Conservation (phyloP, 139 green algal genomes). For the Penium margaritaceum region DNA sequence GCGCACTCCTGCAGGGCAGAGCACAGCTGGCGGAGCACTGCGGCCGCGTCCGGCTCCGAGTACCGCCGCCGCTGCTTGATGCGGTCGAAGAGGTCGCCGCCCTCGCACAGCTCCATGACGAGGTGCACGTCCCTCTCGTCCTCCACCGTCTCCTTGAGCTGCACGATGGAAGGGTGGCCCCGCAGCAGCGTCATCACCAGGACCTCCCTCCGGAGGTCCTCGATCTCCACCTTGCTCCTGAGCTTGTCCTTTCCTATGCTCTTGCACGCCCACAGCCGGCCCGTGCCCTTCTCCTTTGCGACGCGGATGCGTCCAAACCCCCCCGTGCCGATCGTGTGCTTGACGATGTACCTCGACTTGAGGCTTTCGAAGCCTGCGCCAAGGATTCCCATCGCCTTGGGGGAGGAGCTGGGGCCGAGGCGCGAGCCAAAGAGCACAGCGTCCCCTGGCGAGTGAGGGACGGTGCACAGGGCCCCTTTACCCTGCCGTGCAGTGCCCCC, state of each 20-base stretch:
- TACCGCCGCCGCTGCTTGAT: conserved; percentile 77
- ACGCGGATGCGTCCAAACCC: background rate
- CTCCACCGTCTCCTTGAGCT: no score
- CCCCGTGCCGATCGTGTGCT: background rate
- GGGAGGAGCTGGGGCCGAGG: no score
- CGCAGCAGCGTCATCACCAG: no score
- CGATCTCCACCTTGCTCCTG: no score
- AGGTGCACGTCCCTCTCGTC: conserved; percentile 24
- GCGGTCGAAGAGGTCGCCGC: conserved; percentile 90
- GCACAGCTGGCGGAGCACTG: conserved; percentile 77
- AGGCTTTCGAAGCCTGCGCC: no score
- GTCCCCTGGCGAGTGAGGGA: no score
- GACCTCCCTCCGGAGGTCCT: no score
- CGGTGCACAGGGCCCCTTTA: no score
- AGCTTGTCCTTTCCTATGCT: background rate
- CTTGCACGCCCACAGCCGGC: conserved; percentile 4
- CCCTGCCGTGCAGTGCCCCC: no score
- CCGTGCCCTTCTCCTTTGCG: background rate
- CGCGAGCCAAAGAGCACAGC: no score
- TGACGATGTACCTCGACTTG: conserved; percentile 4
- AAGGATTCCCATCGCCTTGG: no score
- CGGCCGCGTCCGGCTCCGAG: conserved; percentile 73
- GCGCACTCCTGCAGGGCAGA: conserved; percentile 81
- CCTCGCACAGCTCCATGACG: conserved; percentile 16
- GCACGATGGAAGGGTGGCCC: no score